Evolutionary conservation across 1,284 basidiomycete species (phyloP), one percentile per base, ranked within the genome.

Genomic region (Schizophyllum amplum): DNA sequence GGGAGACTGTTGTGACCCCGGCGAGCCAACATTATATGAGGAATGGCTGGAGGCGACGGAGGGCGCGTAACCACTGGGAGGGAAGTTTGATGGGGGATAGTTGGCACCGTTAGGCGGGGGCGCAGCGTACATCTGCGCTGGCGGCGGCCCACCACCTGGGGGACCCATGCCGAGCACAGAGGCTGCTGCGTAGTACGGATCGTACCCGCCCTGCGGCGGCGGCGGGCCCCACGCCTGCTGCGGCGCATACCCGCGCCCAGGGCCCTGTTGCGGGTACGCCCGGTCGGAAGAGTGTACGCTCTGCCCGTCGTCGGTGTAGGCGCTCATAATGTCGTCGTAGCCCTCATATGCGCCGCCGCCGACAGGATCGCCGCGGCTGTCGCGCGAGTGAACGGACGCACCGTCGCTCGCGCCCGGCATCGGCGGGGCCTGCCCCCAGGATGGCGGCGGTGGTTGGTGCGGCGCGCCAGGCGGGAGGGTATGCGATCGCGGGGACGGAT

Each of bases 151-250:
- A 22, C 75, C 77, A 56, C 23, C 25, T 22, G 82, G 82, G 24
- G 81, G 83, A 0, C 77, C 80, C 80, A 87, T 83, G 23, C 92
- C 91, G 6, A 94, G 76, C 21, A 93, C 87, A 26, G 87, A 91
- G 2, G 92, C 92, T 1, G 87, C 88, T 9, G 79, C 77, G 66
- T 87, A 83, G 20, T 86, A 67, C 46, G 76, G 73, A 65, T 84
- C 81, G 61, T 79, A 80, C 56, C 78, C 75, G 51, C 67, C 67
- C 46, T 68, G 67, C 23, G 66, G 71, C 24, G 72, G 71, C 52
- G 68, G 67, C 17, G 60, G 61, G 33, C 61, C 61, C 48, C 48
- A 50, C 48, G 24, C 57, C 62, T 55, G 64, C 55, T 59, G 60
- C 51, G 59, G 65, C 51, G 52, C 61, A 53, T 62, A 62, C 58